phyloP scores from a whole-genome alignment of 2,329 filamentous ascomycete genomes.

The Talaromyces sp. region DNA sequence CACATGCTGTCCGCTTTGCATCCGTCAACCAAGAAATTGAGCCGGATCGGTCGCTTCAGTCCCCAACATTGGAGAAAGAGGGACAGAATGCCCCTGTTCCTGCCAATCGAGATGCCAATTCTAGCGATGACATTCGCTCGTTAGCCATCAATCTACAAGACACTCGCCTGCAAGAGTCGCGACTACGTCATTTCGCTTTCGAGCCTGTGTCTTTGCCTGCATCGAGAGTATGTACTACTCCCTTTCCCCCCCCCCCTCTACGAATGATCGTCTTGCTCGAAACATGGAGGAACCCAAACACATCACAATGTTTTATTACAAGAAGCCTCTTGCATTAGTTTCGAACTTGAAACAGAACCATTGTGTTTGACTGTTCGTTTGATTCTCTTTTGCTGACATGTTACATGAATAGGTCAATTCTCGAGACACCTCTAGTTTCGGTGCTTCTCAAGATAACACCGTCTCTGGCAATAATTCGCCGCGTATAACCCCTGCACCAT shows the following conservation, averaged over 20 bases:
- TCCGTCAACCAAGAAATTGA: constrained; percentile 67
- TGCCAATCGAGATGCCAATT: constrained; percentile 38
- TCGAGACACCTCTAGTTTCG: constrained; percentile 55
- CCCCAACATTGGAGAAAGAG: constrained; percentile 13
- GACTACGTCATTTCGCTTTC: constrained; percentile 82
- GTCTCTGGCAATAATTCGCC: constrained; percentile 65
- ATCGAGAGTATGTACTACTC: constrained; percentile 37
- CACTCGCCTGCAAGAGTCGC: constrained; percentile 71
- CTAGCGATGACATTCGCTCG: constrained; percentile 63
- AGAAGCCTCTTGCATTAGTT: not conserved
- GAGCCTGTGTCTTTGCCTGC: constrained; percentile 82
- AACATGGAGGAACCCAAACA: not conserved
- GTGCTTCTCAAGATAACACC: constrained; percentile 54
- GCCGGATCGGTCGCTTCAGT: constrained; percentile 40
- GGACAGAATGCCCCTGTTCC: constrained; percentile 19
- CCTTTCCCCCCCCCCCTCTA: not conserved
- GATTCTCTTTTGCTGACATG: not conserved
- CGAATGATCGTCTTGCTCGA: not conserved
- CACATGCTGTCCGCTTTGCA: constrained; percentile 64
- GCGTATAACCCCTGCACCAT: constrained; percentile 61
- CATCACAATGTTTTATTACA: not conserved
- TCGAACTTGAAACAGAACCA: not conserved
- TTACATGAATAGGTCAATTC: constrained; percentile 38
- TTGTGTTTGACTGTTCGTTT: not conserved
- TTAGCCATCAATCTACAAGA: constrained; percentile 70